Conservation (phyloP, 1,284 basidiomycete species). For the Rhodotorula sp. region DNA sequence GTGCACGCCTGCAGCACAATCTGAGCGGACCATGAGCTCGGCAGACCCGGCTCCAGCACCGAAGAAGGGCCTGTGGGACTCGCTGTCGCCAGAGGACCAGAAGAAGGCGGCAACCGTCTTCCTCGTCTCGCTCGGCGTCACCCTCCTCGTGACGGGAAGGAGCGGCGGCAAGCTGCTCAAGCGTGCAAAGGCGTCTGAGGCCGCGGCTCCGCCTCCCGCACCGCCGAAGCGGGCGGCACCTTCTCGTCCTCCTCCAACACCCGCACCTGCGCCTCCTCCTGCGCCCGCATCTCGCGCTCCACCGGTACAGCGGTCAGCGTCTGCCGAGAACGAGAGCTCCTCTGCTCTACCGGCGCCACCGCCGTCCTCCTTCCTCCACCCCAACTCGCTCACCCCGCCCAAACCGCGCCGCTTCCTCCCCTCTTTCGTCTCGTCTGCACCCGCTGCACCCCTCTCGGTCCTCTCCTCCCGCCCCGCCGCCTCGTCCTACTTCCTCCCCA, state of each 20-base stretch:
- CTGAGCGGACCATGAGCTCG: not conserved
- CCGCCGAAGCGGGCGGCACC: not conserved
- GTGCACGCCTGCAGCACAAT: not conserved
- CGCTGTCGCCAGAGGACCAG: constrained; percentile 20
- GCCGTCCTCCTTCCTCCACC: constrained; percentile 16
- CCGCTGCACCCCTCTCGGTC: not conserved
- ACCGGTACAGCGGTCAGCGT: not conserved
- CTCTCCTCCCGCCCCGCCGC: not conserved
- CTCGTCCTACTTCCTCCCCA: constrained; percentile 38
- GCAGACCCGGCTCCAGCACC: not conserved
- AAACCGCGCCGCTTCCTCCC: constrained; percentile 8
- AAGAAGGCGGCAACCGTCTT: constrained; percentile 43
- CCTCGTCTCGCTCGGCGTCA: constrained; percentile 41
- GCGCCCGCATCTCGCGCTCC: not conserved
- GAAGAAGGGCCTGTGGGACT: constrained; percentile 15
- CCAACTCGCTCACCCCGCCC: constrained; percentile 15
- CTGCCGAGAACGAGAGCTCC: not conserved
- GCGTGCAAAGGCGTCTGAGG: constrained; percentile 16
- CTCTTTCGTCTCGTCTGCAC: constrained; percentile 7
- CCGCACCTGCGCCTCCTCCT: not conserved
- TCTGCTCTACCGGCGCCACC: not conserved
- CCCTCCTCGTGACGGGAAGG: constrained; percentile 44
- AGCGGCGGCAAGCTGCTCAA: constrained; percentile 40
- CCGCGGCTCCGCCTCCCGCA: not conserved
- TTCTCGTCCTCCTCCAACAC: constrained; percentile 5